These are phyloP conservation scores for Recurvomyces mirabilis DNA, from an alignment of 495 filamentous ascomycete genomes.

Conservation along the genomic window DNA sequence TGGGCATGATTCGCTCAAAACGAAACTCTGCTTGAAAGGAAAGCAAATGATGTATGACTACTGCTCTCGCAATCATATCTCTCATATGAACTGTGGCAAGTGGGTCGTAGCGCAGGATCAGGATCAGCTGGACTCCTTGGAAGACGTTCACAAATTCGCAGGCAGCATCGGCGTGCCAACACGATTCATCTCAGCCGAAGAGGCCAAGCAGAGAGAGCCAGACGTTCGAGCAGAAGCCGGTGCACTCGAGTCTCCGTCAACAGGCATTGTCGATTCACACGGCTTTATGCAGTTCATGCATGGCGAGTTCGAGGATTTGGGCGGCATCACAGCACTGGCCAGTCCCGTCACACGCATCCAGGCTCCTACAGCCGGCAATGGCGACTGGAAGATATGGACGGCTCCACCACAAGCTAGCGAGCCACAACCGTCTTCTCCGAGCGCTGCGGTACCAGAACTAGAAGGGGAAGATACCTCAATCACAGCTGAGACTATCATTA, in stretches of 20 bases:
- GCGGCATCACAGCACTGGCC: constrained; percentile 59
- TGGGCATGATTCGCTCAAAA: constrained; percentile 63
- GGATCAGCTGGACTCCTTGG: constrained; percentile 52
- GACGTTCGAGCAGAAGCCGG: constrained; percentile 57
- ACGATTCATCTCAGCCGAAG: constrained; percentile 48
- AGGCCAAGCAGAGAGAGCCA: constrained; percentile 58
- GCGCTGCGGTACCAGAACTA: constrained; percentile 5
- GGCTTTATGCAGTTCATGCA: constrained; percentile 68
- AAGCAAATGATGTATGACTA: constrained; percentile 66
- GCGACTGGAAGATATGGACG: constrained; percentile 47
- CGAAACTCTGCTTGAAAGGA: constrained; percentile 68
- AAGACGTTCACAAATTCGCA: constrained; percentile 57
- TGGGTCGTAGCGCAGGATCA: constrained; percentile 86
- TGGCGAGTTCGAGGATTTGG: constrained; percentile 62
- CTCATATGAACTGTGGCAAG: constrained; percentile 68
- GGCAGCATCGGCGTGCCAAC: constrained; percentile 59
- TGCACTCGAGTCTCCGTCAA: constrained; percentile 69
- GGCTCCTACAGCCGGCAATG: constrained; percentile 36
- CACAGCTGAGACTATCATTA: constrained; percentile 65
- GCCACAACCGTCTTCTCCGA: constrained; percentile 13
- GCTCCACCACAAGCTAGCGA: constrained; percentile 33
- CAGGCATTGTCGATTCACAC: constrained; percentile 87
- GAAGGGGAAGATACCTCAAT: constrained; percentile 43
- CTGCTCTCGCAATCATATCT: constrained; percentile 55
- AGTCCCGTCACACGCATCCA: constrained; percentile 50